Base-by-base conservation (phyloP, 352 stramenopile genomes). In the Phytophthora cajani region DNA sequence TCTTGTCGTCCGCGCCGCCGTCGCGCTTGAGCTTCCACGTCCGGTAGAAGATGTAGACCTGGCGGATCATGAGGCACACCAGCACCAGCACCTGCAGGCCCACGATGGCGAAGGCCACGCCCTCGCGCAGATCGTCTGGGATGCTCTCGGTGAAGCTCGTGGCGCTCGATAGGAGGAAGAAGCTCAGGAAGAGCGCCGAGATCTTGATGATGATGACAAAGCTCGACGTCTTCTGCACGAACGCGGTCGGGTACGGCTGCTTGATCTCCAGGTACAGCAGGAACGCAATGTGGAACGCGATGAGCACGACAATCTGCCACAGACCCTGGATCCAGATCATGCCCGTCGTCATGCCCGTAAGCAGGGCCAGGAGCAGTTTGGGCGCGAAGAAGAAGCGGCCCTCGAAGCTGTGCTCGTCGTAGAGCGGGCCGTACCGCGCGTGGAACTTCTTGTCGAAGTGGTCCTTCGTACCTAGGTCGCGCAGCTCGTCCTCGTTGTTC, bases 121-220 rank as follows among this genome's bases (percentile, higher is more conserved):
- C 85, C 40, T 93, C 78, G 40, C 87, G 88, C 47, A 94, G 68
- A 40, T 92, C 82, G 27, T 91, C 74, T 5, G 88, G 88, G 44
- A 96, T 85, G 44, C 85, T 84, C 47, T 81, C 57, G 3, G 85
- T 89, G 47, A 92, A 88, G 40, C 72, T 84, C 17, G 87, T 90
- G 47, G 85, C 83, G 38, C 82, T 88, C 19, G 84, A 91, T 16
- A 95, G 73, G 3, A 96, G 69, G 63, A 96, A 95, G 59, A 94
- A 86, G 66, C 84, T 91, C 16, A 96, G 62, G 54, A 90, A 92
- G 0, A 96, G 77, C 53, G 82, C 86, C 64, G 87, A 93, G 64
- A 95, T 95, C 84, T 96, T 96, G 76, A 96, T 92, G 61, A 96
- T 91, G 60, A 91, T 94, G 70, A 96, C 88, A 68, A 96, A 94